Percentiles rank a stretch among this genome's conserved stretches.
Evolutionary conservation across 2,329 filamentous ascomycete genomes (phyloP).

Genomic region (Purpureocillium takamizusanense): DNA sequence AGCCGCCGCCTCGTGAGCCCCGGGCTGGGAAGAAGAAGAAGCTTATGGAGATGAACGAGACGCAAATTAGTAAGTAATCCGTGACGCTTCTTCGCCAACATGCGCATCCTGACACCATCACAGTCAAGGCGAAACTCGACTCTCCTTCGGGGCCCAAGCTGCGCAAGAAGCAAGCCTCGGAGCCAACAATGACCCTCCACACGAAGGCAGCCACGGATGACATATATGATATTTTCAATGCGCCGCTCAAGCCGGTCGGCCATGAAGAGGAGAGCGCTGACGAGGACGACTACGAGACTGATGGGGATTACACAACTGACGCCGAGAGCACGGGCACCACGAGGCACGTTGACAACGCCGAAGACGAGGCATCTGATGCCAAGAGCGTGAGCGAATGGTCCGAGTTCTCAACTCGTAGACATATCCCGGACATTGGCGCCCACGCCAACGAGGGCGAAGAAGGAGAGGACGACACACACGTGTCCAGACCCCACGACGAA

Average conservation of each 20-base stretch:
- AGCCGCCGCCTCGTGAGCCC: slow-evolving; percentile 31
- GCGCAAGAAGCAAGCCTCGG: slow-evolving; percentile 62
- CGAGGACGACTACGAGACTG: slow-evolving; percentile 63
- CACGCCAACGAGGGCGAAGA: slow-evolving; percentile 20
- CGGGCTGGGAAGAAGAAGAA: slow-evolving; percentile 60
- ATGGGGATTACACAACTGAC: slow-evolving; percentile 73
- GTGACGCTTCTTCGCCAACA: not conserved
- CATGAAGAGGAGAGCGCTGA: slow-evolving; percentile 33
- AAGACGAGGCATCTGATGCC: slow-evolving; percentile 41
- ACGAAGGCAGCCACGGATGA: slow-evolving; percentile 93
- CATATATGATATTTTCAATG: slow-evolving; percentile 95
- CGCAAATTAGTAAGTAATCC: slow-evolving; percentile 69
- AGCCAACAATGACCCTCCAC: slow-evolving; percentile 98
- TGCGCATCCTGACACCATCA: slow-evolving; percentile 17
- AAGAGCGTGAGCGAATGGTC: slow-evolving; percentile 78
- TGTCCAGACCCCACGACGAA: slow-evolving; percentile 21
- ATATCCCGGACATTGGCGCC: slow-evolving; percentile 45
- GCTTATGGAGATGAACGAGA: slow-evolving; percentile 78
- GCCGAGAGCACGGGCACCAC: slow-evolving; percentile 79
- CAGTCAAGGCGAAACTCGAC: slow-evolving; percentile 88
- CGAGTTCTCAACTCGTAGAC: slow-evolving; percentile 68
- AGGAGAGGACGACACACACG: slow-evolving; percentile 23
- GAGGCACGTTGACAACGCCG: slow-evolving; percentile 47
- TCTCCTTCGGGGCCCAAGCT: slow-evolving; percentile 82
- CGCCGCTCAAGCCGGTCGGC: slow-evolving; percentile 41